Evolutionary conservation across 805 yeast genomes (phyloP).

Genomic region (Saccharomycopsis synnaedendra): DNA sequence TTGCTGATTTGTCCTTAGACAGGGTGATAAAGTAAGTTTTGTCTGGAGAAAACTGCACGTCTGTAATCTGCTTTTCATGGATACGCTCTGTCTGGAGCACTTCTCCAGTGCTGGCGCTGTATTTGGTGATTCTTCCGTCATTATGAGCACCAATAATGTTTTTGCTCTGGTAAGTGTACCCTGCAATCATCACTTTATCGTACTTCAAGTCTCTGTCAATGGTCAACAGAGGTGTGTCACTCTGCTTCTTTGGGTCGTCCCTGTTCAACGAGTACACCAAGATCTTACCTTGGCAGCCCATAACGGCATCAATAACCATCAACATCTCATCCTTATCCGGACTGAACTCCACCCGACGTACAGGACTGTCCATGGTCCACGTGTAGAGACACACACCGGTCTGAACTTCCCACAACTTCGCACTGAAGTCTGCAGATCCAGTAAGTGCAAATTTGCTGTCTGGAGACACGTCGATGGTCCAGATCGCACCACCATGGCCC

Average conservation of each 20-base stretch:
- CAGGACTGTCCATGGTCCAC: slow-evolving; percentile 76
- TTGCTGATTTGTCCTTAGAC: slow-evolving; percentile 83
- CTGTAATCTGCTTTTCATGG: slow-evolving; percentile 76
- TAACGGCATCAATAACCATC: slow-evolving; percentile 80
- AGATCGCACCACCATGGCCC: slow-evolving; percentile 88
- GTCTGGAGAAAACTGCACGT: slow-evolving; percentile 82
- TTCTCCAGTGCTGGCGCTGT: slow-evolving; percentile 67
- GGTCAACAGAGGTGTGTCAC: slow-evolving; percentile 42
- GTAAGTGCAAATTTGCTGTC: slow-evolving; percentile 64
- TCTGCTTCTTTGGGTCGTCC: slow-evolving; percentile 35
- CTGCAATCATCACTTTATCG: slow-evolving; percentile 67
- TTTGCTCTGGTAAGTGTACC: slow-evolving; percentile 71
- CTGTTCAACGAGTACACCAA: slow-evolving; percentile 51
- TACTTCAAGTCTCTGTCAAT: slow-evolving; percentile 51
- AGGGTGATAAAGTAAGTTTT: slow-evolving; percentile 83
- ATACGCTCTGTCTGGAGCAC: slow-evolving; percentile 43
- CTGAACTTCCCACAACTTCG: slow-evolving; percentile 74
- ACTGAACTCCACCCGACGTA: slow-evolving; percentile 78
- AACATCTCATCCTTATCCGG: slow-evolving; percentile 57
- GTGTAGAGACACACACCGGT: slow-evolving; percentile 67
- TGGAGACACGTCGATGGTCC: slow-evolving; percentile 82
- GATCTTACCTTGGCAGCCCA: slow-evolving; percentile 79
- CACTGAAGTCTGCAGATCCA: slow-evolving; percentile 82
- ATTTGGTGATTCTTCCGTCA: slow-evolving; percentile 77
- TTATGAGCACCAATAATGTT: slow-evolving; percentile 79